Percentiles rank a stretch among this genome's conserved stretches.
These are phyloP conservation scores for Ophiostoma sp. DNA, from an alignment of 2,329 filamentous ascomycete species.

Conservation along the genomic window DNA sequence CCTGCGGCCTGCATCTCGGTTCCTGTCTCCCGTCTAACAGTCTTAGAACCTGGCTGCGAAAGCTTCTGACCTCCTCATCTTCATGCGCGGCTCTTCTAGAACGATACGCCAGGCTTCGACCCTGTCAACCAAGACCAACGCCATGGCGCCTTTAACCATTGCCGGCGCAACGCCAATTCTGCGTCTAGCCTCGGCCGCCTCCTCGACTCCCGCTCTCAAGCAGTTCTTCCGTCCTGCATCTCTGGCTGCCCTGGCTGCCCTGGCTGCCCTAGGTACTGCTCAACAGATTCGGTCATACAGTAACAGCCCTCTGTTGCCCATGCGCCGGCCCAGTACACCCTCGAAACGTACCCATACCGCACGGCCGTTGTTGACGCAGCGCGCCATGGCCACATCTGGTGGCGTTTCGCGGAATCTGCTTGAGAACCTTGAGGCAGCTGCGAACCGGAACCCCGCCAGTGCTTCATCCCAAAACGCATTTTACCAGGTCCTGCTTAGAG, in stretches of 20 bases:
- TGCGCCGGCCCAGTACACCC: slow-evolving; percentile 15
- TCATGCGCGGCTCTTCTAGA: not conserved
- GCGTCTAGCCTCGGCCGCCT: not conserved
- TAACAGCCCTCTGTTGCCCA: slow-evolving; percentile 6
- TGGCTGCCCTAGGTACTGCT: too few species aligned
- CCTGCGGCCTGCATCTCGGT: not conserved
- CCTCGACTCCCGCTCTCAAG: slow-evolving; percentile 11
- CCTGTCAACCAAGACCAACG: not conserved
- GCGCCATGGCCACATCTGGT: slow-evolving; percentile 32
- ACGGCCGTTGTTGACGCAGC: slow-evolving; percentile 18
- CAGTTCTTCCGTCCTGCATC: slow-evolving; percentile 16
- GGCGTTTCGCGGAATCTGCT: slow-evolving; percentile 61
- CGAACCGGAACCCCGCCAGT: slow-evolving; percentile 86
- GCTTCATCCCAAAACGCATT: slow-evolving; percentile 87
- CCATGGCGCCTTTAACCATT: not conserved
- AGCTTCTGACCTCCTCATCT: not conserved
- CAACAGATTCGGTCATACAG: slow-evolving; percentile 23
- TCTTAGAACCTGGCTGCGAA: not conserved
- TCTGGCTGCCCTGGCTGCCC: not conserved
- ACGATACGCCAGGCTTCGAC: not conserved
- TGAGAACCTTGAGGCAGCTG: slow-evolving; percentile 80
- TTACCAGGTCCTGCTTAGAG: slow-evolving; percentile 83
- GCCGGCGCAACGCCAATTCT: not conserved
- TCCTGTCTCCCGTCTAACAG: not conserved
- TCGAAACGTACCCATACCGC: slow-evolving; percentile 21